Evolutionary conservation across 2,329 filamentous ascomycete genomes (phyloP), one percentile per base, ranked within the genome.

Genomic region (Alternaria gaisen): DNA sequence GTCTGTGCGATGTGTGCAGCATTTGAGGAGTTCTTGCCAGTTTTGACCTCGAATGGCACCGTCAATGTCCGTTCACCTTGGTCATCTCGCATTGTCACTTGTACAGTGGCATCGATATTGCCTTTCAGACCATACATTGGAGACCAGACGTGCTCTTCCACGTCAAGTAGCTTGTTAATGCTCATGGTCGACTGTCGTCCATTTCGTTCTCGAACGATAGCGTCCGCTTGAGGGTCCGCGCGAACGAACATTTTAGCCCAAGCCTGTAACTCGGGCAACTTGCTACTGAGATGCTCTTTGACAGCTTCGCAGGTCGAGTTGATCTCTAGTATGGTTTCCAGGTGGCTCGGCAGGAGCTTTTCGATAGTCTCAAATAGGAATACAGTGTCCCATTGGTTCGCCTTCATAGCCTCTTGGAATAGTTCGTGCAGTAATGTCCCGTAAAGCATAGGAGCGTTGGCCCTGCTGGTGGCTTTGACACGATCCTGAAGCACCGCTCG

Each of bases 101-200:
- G 92, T 1, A 99, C 91, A 0, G 95, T 98, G 28, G 95, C 95
- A 80, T 99, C 95, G 61, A 99, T 95, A 70, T 98, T 99, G 30
- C 95, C 95, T 78, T 99, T 99, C 16, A 99, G 83, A 0, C 95
- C 95, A 75, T 97, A 99, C 88, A 93, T 94, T 0, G 95, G 95
- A 7, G 94, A 98, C 95, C 95, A 99, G 28, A 99, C 89, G 74
- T 98, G 95, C 78, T 99, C 95, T 77, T 99, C 95, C 10, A 99
- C 92, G 74, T 98, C 95, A 14, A 99, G 89, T 28, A 99, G 83
- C 75, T 98, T 99, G 72, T 90, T 96, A 68, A 99, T 89, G 68
- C 91, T 93, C 86, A 98, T 90, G 58, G 86, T 90, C 11, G 90
- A 87, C 67, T 89, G 90, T 54, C 90, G 87, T 41, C 90, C 91